phyloP scores from a whole-genome alignment of 73 alveolate genomes.

The Paramecium biaurelia region DNA sequence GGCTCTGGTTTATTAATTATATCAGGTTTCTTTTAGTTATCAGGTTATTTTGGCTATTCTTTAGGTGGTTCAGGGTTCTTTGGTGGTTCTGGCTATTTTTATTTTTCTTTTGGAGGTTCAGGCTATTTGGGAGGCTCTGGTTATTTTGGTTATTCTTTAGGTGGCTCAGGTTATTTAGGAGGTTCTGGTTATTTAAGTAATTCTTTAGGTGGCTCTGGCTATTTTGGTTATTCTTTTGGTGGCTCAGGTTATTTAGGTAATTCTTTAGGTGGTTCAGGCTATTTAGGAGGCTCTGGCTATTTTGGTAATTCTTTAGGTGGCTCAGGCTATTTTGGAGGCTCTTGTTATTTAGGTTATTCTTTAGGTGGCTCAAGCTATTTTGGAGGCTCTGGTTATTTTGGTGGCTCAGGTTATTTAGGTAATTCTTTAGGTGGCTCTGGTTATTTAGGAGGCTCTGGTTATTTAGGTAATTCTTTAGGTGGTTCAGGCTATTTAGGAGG shows the following conservation, averaged over 20 bases:
- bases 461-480: not conserved
- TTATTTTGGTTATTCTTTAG: not conserved
- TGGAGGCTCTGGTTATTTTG: not conserved
- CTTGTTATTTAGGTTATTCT: not conserved
- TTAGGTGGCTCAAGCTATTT: not conserved
- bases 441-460: not conserved
- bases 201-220: not conserved
- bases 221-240: not conserved
- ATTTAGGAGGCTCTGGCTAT: not conserved
- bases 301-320: not conserved
- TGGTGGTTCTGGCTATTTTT: not conserved
- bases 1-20: not conserved
- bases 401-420: not conserved
- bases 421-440: not conserved
- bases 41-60: not conserved
- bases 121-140: not conserved
- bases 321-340: not conserved
- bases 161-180: not conserved
- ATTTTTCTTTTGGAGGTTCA: not conserved
- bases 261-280: not conserved
- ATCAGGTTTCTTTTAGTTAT: not conserved
- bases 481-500: not conserved
- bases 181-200: not conserved
- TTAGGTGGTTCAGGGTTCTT: not conserved
- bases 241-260: not conserved